A percentile compares a stretch with the other conserved stretches of the same genome.
phyloP scores from a whole-genome alignment of 441 rosid species.

The Francoa sonchifolia region DNA sequence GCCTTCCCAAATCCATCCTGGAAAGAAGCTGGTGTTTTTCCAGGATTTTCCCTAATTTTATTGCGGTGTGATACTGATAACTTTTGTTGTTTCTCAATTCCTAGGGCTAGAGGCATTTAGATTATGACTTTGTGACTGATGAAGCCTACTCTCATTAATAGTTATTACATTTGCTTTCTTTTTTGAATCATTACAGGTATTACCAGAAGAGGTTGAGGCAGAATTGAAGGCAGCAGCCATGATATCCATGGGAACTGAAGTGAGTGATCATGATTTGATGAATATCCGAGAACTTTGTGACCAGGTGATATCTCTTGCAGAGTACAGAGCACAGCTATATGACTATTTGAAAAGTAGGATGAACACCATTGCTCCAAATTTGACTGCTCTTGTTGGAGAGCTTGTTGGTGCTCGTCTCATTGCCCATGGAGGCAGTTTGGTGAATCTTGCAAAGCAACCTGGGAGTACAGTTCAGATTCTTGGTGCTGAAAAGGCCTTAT shows the following conservation, averaged over 20 bases:
- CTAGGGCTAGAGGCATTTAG: too few species aligned
- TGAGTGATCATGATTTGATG: conserved; percentile 62
- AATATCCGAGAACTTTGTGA: conserved; percentile 75
- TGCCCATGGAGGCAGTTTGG: conserved; percentile 83
- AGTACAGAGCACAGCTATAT: conserved; percentile 83
- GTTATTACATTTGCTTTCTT: background rate
- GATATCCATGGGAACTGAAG: conserved; percentile 94
- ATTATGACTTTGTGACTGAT: too few species aligned
- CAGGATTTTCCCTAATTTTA: too few species aligned
- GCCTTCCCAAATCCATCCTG: too few species aligned
- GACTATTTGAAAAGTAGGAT: conserved; percentile 82
- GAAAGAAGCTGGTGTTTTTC: too few species aligned
- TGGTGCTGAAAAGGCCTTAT: conserved; percentile 88
- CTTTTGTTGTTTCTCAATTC: too few species aligned
- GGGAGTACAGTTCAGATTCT: conserved; percentile 90
- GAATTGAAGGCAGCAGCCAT: conserved; percentile 73
- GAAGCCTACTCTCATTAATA: background rate
- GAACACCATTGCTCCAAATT: conserved; percentile 84
- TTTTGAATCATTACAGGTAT: conserved; percentile 24
- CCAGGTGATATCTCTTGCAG: conserved; percentile 76
- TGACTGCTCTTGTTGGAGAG: conserved; percentile 91
- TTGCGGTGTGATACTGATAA: too few species aligned
- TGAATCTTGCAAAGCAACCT: conserved; percentile 90
- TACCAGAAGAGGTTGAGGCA: conserved; percentile 64
- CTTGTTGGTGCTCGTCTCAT: conserved; percentile 92